Percentiles rank a stretch among this genome's conserved stretches.
Evolutionary conservation across 805 yeast species (phyloP).

Genomic region (Metschnikowia koreensis): DNA sequence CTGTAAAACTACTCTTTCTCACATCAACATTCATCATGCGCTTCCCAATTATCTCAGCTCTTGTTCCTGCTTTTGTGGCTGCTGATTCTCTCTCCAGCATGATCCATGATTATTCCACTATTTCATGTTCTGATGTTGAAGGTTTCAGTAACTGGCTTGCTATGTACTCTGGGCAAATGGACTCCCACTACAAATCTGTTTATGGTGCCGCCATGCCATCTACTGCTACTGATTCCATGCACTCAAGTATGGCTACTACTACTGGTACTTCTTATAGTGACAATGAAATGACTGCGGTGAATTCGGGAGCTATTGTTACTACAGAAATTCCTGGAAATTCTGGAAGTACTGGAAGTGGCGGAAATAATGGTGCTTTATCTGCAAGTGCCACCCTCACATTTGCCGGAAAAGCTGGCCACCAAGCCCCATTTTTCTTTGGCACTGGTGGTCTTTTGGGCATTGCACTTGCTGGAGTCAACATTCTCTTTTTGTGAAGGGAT

Average conservation of each 20-base stretch:
- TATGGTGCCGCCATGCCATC: background rate
- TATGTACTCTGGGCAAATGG: background rate
- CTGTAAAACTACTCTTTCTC: too few species aligned
- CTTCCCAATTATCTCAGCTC: constrained; percentile 1
- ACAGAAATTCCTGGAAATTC: background rate
- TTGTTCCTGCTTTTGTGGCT: constrained; percentile 7
- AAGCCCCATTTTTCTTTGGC: constrained; percentile 5
- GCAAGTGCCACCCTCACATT: constrained; percentile 1
- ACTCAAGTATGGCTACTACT: background rate
- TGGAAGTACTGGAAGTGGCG: background rate
- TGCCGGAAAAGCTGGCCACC: constrained; percentile 5
- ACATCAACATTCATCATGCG: constrained; percentile 3
- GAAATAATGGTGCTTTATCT: background rate
- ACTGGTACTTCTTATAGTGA: background rate
- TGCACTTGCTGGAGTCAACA: constrained; percentile 11
- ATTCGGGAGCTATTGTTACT: too few species aligned
- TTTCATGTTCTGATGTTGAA: background rate
- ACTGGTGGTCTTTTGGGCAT: background rate
- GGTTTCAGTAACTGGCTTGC: constrained; percentile 3
- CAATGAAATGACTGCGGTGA: too few species aligned
- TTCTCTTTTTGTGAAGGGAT: constrained; percentile 8
- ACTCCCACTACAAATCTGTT: background rate
- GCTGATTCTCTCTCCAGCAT: constrained; percentile 5
- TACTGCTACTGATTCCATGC: too few species aligned
- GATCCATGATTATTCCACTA: background rate